Conservation (phyloP, 208 protist species). For the Leishmania gerbilli region DNA sequence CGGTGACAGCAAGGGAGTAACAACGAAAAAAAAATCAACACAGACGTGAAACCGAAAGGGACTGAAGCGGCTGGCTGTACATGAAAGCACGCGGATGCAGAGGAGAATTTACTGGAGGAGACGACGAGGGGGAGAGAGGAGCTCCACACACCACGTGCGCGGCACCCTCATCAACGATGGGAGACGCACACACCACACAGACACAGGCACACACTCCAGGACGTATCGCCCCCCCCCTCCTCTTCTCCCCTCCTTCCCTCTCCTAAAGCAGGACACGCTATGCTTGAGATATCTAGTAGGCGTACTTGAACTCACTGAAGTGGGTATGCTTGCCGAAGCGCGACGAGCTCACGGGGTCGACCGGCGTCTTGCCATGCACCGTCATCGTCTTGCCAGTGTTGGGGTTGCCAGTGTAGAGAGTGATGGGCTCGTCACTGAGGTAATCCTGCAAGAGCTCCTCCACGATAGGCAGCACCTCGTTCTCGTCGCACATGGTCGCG, state of each 20-base stretch:
- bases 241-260: not conserved
- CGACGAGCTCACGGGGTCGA: constrained; percentile 47
- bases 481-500: constrained; percentile 45
- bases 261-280: not conserved
- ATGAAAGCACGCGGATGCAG: not conserved
- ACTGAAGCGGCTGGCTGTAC: not conserved
- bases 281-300: constrained; percentile 15
- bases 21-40: not conserved
- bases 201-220: not conserved
- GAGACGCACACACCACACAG: not conserved
- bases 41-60: not conserved
- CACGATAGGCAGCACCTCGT: constrained; percentile 59
- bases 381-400: constrained; percentile 79
- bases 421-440: constrained; percentile 80
- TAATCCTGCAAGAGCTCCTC: constrained; percentile 67
- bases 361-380: constrained; percentile 87
- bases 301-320: constrained; percentile 85
- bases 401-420: constrained; percentile 86
- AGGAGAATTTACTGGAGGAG: not conserved
- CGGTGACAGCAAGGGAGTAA: not conserved
- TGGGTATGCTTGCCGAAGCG: constrained; percentile 83
- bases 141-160: not conserved
- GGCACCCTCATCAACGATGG: not conserved
- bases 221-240: not conserved
- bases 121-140: not conserved